Conservation (phyloP, 2,329 filamentous ascomycete species). For the Botrytis porri region DNA sequence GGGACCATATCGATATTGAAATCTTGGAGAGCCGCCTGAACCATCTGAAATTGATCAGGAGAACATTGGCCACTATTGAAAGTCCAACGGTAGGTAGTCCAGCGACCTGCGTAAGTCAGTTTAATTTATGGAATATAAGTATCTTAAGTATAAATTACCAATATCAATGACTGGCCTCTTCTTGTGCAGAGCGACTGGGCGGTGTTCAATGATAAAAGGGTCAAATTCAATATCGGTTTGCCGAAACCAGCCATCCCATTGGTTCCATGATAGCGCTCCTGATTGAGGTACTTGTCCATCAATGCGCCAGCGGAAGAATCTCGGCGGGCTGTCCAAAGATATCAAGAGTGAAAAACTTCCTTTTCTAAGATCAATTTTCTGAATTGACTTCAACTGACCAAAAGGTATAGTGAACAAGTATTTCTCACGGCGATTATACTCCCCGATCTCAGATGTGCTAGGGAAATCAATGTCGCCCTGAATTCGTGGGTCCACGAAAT, state of each 20-base stretch:
- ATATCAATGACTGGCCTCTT: conserved; percentile 55
- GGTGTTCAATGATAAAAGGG: conserved; percentile 37
- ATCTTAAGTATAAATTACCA: conserved; percentile 35
- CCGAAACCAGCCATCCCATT: conserved; percentile 57
- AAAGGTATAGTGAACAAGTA: conserved; percentile 42
- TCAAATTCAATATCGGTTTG: conserved; percentile 60
- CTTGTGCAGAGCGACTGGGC: conserved; percentile 48
- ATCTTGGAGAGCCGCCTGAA: conserved; percentile 53
- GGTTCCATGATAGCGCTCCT: conserved; percentile 49
- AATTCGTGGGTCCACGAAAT: conserved; percentile 31
- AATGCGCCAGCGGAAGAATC: conserved; percentile 37
- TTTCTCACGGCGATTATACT: conserved; percentile 31
- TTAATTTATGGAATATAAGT: conserved; percentile 2
- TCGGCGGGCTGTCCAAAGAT: conserved; percentile 46
- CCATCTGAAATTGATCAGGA: conserved; percentile 20
- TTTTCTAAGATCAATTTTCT: conserved; percentile 40
- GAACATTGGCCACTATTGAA: conserved; percentile 42
- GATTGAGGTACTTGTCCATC: conserved; percentile 43
- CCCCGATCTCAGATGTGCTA: conserved; percentile 19
- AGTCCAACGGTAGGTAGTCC: conserved; percentile 57
- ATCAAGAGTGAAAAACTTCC: conserved; percentile 45
- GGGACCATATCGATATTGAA: conserved; percentile 63
- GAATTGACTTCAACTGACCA: conserved; percentile 45
- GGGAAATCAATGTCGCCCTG: conserved; percentile 22
- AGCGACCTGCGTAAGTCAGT: conserved; percentile 47